These are phyloP conservation scores for Candida sanyaensis DNA, from an alignment of 1,139 yeast species.

Conservation along the genomic window DNA sequence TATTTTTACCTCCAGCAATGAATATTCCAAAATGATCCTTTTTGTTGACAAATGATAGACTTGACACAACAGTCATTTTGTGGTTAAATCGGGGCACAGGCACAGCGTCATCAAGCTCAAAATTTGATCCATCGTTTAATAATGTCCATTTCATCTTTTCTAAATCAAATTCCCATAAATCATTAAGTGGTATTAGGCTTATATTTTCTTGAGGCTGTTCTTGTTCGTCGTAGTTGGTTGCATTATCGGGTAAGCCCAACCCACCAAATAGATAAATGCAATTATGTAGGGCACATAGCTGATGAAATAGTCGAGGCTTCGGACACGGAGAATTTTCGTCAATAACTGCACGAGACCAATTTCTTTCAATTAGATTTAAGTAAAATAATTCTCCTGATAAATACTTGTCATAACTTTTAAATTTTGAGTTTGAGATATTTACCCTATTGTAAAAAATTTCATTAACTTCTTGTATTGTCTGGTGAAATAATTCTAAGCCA, in stretches of 20 bases:
- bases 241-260: slow-evolving; percentile 29
- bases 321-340: slow-evolving; percentile 30
- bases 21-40: slow-evolving; percentile 55
- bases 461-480: slow-evolving; percentile 34
- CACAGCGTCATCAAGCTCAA: slow-evolving; percentile 25
- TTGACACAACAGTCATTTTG: slow-evolving; percentile 46
- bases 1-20: slow-evolving; percentile 62
- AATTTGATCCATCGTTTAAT: slow-evolving; percentile 40
- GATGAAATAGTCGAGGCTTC: slow-evolving; percentile 59
- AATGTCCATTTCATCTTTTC: slow-evolving; percentile 53
- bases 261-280: slow-evolving; percentile 68
- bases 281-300: slow-evolving; percentile 50
- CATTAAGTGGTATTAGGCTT: slow-evolving; percentile 52
- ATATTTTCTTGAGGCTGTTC: slow-evolving; percentile 5
- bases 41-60: slow-evolving; percentile 42
- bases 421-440: slow-evolving; percentile 25
- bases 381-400: slow-evolving; percentile 59
- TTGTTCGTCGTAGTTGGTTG: not conserved
- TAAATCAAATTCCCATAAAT: slow-evolving; percentile 66
- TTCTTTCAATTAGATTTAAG: slow-evolving; percentile 55
- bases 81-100: slow-evolving; percentile 55
- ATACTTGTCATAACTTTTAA: slow-evolving; percentile 39
- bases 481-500: slow-evolving; percentile 49
- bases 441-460: slow-evolving; percentile 30
- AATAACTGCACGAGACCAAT: slow-evolving; percentile 48